A percentile compares a stretch with the other conserved stretches of the same genome.
These are phyloP conservation scores for Liquidambar formosana DNA, from an alignment of 164 flowering plant species.

Conservation along the genomic window DNA sequence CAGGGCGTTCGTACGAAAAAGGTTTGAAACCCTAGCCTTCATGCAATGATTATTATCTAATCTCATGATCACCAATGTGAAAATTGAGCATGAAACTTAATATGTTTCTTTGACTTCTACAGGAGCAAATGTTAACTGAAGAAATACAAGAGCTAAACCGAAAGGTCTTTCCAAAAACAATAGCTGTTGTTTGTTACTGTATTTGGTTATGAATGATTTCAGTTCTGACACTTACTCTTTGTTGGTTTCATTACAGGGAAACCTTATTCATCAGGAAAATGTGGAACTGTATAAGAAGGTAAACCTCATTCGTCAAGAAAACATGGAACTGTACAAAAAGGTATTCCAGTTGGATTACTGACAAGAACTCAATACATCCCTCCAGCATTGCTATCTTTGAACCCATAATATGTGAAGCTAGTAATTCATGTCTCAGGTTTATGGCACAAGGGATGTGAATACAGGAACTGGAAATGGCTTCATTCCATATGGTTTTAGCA, in stretches of 20 bases:
- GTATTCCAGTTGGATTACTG: constrained; percentile 17
- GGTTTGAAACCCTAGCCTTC: constrained; percentile 23
- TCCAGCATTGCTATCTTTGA: not conserved
- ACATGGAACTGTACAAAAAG: constrained; percentile 31
- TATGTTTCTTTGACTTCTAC: constrained; percentile 7
- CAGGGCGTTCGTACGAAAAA: constrained; percentile 44
- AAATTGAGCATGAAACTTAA: not conserved
- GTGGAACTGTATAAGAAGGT: constrained; percentile 34
- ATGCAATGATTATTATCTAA: not conserved
- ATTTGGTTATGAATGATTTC: not conserved
- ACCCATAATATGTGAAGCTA: not conserved
- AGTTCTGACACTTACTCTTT: not conserved
- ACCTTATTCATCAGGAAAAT: constrained; percentile 35
- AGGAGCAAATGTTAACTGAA: constrained; percentile 36
- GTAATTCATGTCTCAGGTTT: constrained; percentile 26
- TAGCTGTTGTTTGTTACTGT: not conserved
- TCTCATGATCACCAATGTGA: not conserved
- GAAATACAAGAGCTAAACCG: constrained; percentile 37
- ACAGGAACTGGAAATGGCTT: constrained; percentile 6
- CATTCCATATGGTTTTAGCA: constrained; percentile 12
- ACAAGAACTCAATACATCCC: not conserved
- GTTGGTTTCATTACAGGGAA: constrained; percentile 25
- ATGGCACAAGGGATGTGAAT: constrained; percentile 20
- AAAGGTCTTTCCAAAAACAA: constrained; percentile 29
- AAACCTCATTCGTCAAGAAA: constrained; percentile 31